Percentiles rank a stretch among this genome's conserved stretches.
Evolutionary conservation across 192 early-diverging fungal species (phyloP).

Genomic region (Podila clonocystis): DNA sequence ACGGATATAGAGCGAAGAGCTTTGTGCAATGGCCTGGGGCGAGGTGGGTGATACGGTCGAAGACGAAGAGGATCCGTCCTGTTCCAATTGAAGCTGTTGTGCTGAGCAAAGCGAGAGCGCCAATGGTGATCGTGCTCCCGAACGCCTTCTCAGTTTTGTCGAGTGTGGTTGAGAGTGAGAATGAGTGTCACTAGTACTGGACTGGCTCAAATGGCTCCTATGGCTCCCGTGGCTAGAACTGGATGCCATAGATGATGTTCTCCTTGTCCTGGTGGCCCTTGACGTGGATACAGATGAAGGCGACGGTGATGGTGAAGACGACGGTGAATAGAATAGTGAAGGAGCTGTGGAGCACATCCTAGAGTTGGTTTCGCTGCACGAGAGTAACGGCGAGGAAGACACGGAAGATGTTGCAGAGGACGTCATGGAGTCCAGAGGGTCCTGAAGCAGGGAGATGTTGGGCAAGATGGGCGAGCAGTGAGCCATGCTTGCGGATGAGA

Average conservation of each 20-base stretch:
- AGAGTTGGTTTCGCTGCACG: slow-evolving; percentile 10
- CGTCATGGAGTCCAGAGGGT: slow-evolving; percentile 13
- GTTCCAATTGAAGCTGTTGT: background rate
- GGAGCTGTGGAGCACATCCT: slow-evolving; percentile 11
- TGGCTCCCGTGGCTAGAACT: slow-evolving; percentile 26
- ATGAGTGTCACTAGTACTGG: background rate
- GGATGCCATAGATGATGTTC: slow-evolving; percentile 27
- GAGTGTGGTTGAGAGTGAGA: background rate
- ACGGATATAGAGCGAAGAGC: slow-evolving; percentile 33
- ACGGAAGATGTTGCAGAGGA: slow-evolving; percentile 17
- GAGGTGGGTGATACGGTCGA: slow-evolving; percentile 1
- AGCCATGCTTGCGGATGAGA: slow-evolving; percentile 45
- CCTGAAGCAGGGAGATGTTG: slow-evolving; percentile 20
- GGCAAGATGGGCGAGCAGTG: slow-evolving; percentile 41
- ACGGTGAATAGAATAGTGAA: slow-evolving; percentile 3
- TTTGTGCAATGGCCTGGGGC: slow-evolving; percentile 18
- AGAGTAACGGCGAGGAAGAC: slow-evolving; percentile 28
- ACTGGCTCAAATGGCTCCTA: slow-evolving; percentile 1
- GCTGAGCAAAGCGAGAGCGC: background rate
- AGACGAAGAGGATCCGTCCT: background rate
- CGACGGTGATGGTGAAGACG: slow-evolving; percentile 19
- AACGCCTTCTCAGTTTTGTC: background rate
- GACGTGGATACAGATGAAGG: slow-evolving; percentile 16
- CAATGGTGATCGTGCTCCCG: no score
- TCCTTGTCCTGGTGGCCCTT: slow-evolving; percentile 15